phyloP scores from a whole-genome alignment of 2,329 filamentous ascomycete species.

The Colletotrichum scovillei region DNA sequence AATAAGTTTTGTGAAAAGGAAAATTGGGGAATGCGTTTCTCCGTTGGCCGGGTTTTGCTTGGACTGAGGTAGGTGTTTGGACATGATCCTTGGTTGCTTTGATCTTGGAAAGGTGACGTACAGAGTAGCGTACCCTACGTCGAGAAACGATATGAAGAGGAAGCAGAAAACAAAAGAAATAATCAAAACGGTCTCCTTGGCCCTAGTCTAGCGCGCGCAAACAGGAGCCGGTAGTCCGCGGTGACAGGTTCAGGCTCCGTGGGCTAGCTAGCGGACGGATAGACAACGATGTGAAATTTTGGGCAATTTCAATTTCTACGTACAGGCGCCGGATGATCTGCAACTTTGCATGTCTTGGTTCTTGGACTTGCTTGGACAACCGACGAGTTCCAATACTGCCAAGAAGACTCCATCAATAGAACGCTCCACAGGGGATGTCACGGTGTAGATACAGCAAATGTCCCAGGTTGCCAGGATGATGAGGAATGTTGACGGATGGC shows the following conservation, averaged over 20 bases:
- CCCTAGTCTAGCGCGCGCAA: background rate
- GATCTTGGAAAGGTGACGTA: background rate
- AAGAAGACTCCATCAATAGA: constrained; percentile 2
- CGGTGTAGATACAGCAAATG: constrained; percentile 10
- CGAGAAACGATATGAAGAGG: background rate
- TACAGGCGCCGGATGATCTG: constrained; percentile 17
- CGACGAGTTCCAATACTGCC: background rate
- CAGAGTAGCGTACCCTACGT: background rate
- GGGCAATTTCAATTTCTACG: background rate
- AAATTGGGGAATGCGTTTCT: background rate
- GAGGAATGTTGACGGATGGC: background rate
- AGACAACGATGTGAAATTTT: background rate
- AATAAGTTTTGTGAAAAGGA: background rate
- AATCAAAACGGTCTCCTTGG: background rate
- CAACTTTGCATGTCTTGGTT: constrained; percentile 10
- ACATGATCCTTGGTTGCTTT: background rate
- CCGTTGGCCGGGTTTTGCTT: background rate
- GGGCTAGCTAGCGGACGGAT: background rate
- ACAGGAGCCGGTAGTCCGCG: background rate
- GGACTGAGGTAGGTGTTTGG: background rate
- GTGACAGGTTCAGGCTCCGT: background rate
- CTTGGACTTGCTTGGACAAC: background rate
- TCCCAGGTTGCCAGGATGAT: background rate
- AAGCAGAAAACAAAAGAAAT: background rate
- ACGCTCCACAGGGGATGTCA: constrained; percentile 6